Conservation (phyloP, 306 rosid genomes). For the Sesbania bispinosa region DNA sequence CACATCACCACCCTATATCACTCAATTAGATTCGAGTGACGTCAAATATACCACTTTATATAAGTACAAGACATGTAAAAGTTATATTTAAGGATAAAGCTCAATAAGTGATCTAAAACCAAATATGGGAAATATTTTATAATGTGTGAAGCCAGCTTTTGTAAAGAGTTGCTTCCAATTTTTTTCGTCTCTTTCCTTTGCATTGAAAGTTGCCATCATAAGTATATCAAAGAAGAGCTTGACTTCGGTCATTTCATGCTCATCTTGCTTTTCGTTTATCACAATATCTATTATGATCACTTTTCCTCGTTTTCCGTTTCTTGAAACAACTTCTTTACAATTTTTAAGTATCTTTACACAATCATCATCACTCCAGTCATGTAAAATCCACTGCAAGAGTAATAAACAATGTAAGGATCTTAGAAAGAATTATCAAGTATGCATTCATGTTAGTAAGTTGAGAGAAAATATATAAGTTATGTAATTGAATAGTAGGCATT, state of each 20-base stretch:
- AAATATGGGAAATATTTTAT: neutral
- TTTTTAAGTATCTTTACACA: neutral
- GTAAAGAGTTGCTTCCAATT: neutral
- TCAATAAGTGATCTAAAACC: neutral
- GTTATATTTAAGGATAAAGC: constrained; percentile 3
- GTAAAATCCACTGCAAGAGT: neutral
- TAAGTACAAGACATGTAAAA: too few relatives aligned
- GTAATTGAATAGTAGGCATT: too few relatives aligned
- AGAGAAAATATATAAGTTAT: too few relatives aligned
- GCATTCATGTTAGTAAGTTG: too few relatives aligned
- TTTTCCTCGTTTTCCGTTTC: neutral
- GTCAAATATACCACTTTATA: too few relatives aligned
- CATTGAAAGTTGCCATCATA: neutral
- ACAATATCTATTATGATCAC: neutral
- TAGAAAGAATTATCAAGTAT: too few relatives aligned
- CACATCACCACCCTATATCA: too few relatives aligned
- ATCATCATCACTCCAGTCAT: neutral
- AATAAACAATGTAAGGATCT: neutral
- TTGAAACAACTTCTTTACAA: neutral
- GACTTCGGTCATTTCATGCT: neutral
- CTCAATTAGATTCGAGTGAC: too few relatives aligned
- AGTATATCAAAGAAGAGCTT: neutral
- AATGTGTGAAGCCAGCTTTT: neutral
- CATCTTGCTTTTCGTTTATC: neutral
- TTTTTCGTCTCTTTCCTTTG: neutral